Base-by-base conservation (phyloP, 2,329 filamentous ascomycete genomes). In the Plectosphaerella plurivora region DNA sequence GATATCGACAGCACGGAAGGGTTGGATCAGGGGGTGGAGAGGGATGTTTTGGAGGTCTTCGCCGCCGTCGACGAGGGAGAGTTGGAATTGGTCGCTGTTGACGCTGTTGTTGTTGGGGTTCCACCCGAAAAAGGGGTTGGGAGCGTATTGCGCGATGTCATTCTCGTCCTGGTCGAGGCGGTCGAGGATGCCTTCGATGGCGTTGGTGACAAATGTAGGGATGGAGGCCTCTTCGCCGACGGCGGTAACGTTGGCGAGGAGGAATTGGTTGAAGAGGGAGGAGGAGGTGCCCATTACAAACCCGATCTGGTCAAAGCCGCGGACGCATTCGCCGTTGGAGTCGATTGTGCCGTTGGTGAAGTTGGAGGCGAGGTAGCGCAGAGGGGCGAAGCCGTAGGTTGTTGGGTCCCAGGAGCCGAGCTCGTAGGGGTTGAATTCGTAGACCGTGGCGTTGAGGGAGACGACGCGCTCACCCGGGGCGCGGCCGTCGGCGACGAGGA, bases 231-330 rank as follows among this genome's bases (percentile, higher is more conserved):
- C 25, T 69, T 59, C 15, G 52, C 55, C 37, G 55, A 57, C 25
- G 60, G 57, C 64, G 18, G 65, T 47, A 42, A 60, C 72, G 53
- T 73, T 65, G 62, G 74, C 24, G 83, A 94, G 37, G 84, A 95
- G 76, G 78, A 95, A 77, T 51, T 85, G 75, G 71, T 95, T 95
- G 76, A 95, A 95, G 4, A 95, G 75, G 9, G 86, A 86, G 15
- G 86, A 90, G 11, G 87, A 91, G 1, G 90, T 94, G 53, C 89
- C 89, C 82, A 93, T 89, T 33, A 94, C 75, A 61, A 84, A 95
- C 2, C 88, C 88, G 7, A 82, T 82, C 60, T 89, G 91, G 67
- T 95, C 90, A 59, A 91, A 92, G 1, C 90, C 90, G 22, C 64
- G 64, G 25, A 77, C 69, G 56, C 82, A 75, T 28, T 73, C 52